Evolutionary conservation across 352 stramenopile species (phyloP).

Genomic region (Phytophthora cactorum): DNA sequence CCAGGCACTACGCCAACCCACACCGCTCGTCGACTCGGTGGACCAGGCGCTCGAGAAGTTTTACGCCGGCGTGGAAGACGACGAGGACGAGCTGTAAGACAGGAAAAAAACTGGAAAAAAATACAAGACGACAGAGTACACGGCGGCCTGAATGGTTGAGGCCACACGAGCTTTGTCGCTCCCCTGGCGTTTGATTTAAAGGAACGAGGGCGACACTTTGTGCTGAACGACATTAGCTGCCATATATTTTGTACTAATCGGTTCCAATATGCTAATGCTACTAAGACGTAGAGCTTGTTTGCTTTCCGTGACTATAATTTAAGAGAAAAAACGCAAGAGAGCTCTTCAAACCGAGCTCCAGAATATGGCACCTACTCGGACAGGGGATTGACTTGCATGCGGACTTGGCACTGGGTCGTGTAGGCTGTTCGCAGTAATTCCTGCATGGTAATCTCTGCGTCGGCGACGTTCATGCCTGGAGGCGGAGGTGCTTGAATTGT

Average conservation of each 20-base stretch:
- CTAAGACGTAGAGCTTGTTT: slow-evolving; percentile 7
- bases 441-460: slow-evolving; percentile 83
- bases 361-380: slow-evolving; percentile 20
- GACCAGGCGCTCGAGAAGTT: slow-evolving; percentile 84
- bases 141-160: slow-evolving; percentile 2
- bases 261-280: slow-evolving; percentile 19
- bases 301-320: slow-evolving; percentile 38
- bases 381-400: slow-evolving; percentile 80
- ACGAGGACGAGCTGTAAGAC: slow-evolving; percentile 59
- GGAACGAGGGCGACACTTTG: not conserved
- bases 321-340: slow-evolving; percentile 18
- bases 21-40: slow-evolving; percentile 44
- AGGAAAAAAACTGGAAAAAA: slow-evolving; percentile 7
- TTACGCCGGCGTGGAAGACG: slow-evolving; percentile 77
- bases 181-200: not conserved
- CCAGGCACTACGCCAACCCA: slow-evolving; percentile 56
- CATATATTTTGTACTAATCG: slow-evolving; percentile 25
- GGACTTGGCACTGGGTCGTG: slow-evolving; percentile 82
- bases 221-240: slow-evolving; percentile 6
- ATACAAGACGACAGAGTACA: slow-evolving; percentile 23
- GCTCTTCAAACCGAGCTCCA: slow-evolving; percentile 32
- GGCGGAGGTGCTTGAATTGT: slow-evolving; percentile 49
- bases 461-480: slow-evolving; percentile 64
- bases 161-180: not conserved
- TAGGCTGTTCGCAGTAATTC: slow-evolving; percentile 84